phyloP scores from a whole-genome alignment of 1,139 yeast species.

The Suhomyces wounanorum region DNA sequence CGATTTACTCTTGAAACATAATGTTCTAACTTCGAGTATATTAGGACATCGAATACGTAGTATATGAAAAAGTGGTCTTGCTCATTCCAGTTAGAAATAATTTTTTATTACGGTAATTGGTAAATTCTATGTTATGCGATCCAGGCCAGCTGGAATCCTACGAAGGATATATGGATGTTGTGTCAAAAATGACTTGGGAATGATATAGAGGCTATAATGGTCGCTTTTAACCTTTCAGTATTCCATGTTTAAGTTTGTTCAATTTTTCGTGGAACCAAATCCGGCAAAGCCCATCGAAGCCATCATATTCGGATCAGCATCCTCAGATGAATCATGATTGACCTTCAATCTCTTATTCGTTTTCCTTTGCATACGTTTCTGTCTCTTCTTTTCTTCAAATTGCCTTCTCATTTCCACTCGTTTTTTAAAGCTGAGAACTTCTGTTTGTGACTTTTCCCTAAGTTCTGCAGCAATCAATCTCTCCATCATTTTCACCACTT shows the following conservation, averaged over 20 bases:
- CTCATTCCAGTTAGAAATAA: too few relatives aligned
- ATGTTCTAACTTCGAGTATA: too few relatives aligned
- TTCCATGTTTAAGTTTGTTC: neutral
- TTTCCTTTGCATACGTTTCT: conserved; percentile 26
- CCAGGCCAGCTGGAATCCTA: neutral
- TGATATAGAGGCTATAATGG: too few relatives aligned
- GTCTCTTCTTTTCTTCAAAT: conserved; percentile 42
- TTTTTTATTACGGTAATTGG: too few relatives aligned
- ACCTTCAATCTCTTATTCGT: conserved; percentile 2
- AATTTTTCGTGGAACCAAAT: conserved; percentile 32
- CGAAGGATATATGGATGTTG: too few relatives aligned
- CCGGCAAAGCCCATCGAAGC: conserved; percentile 62
- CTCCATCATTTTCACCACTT: conserved; percentile 38
- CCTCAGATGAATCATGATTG: conserved; percentile 21
- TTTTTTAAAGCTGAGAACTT: conserved; percentile 31
- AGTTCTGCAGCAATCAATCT: conserved; percentile 29
- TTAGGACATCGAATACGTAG: too few relatives aligned
- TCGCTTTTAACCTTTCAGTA: too few relatives aligned
- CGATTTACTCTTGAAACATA: neutral
- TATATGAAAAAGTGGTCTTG: too few relatives aligned
- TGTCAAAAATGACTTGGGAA: too few relatives aligned
- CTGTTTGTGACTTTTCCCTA: conserved; percentile 15
- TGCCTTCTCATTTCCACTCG: conserved; percentile 45
- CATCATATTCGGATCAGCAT: conserved; percentile 23
- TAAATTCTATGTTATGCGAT: too few relatives aligned